phyloP scores from a whole-genome alignment of 2,329 filamentous ascomycete genomes.

The Cladosporium phlei region DNA sequence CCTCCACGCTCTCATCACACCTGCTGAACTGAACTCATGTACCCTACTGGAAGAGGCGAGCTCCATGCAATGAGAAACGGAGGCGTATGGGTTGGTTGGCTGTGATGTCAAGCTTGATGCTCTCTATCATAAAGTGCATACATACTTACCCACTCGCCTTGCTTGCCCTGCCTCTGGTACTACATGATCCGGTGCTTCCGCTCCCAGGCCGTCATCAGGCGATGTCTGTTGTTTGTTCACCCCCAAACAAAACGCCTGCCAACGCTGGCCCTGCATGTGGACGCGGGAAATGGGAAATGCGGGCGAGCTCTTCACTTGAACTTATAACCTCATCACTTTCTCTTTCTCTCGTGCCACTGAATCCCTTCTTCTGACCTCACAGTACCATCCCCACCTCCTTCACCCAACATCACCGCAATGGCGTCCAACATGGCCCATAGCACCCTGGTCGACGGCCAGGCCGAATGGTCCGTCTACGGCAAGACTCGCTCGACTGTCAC shows the following conservation, averaged over 20 bases:
- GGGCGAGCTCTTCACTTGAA: too few relatives aligned
- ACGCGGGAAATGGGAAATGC: too few relatives aligned
- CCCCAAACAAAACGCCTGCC: neutral
- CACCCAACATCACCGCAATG: slow-evolving; percentile 12
- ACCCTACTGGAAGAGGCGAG: too few relatives aligned
- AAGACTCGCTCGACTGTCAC: slow-evolving; percentile 30
- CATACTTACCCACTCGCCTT: too few relatives aligned
- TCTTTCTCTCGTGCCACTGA: neutral
- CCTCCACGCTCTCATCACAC: too few relatives aligned
- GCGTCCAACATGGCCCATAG: slow-evolving; percentile 16
- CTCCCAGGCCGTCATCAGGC: slow-evolving; percentile 10
- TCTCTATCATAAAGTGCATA: too few relatives aligned
- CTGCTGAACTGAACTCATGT: too few relatives aligned
- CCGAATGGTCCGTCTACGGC: slow-evolving; percentile 29
- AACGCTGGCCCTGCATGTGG: too few relatives aligned
- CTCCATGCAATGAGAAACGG: too few relatives aligned
- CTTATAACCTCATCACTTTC: neutral
- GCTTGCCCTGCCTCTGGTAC: neutral
- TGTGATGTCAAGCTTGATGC: slow-evolving; percentile 5
- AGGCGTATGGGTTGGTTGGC: slow-evolving; percentile 1
- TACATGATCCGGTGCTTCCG: slow-evolving; percentile 9
- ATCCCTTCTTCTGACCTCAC: neutral
- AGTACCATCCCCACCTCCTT: neutral
- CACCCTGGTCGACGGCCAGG: slow-evolving; percentile 23
- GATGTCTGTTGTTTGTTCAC: slow-evolving; percentile 1